These are phyloP conservation scores for Fusarium neocosmosporiellum DNA, from an alignment of 2,329 filamentous ascomycete species.

Conservation along the genomic window DNA sequence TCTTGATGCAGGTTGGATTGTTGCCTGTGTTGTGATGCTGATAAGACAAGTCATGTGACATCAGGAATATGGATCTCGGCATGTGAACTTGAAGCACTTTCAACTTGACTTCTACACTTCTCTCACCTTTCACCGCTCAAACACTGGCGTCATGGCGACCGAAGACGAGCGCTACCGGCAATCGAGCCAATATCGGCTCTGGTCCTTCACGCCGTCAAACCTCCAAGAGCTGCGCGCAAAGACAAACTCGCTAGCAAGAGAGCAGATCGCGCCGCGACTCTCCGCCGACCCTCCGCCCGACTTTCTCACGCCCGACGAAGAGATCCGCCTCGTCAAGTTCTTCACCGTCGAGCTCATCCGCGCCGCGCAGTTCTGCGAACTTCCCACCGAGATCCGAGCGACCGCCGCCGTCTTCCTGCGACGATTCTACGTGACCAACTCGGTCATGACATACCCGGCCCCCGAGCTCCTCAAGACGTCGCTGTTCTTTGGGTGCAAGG, in stretches of 20 bases:
- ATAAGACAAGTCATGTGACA: constrained; percentile 26
- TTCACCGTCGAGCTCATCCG: constrained; percentile 73
- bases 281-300: constrained; percentile 71
- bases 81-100: background rate
- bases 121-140: background rate
- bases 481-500: constrained; percentile 93
- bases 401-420: constrained; percentile 91
- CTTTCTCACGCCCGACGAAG: constrained; percentile 85
- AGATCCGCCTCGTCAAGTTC: constrained; percentile 82
- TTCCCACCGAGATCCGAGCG: constrained; percentile 62
- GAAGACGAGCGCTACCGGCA: constrained; percentile 93
- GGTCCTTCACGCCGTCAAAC: constrained; percentile 86
- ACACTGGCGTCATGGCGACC: constrained; percentile 68
- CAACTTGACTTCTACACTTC: background rate
- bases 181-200: constrained; percentile 90
- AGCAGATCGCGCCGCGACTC: constrained; percentile 69
- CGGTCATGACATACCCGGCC: constrained; percentile 94
- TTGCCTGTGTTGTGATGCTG: background rate
- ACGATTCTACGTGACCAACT: constrained; percentile 96
- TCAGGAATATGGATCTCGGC: background rate
- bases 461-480: constrained; percentile 89
- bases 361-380: constrained; percentile 64
- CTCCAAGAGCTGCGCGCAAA: constrained; percentile 78
- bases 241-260: constrained; percentile 80
- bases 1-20: background rate